Evolutionary conservation across 192 early-diverging fungal species (phyloP).

Genomic region (Mortierella antarctica): DNA sequence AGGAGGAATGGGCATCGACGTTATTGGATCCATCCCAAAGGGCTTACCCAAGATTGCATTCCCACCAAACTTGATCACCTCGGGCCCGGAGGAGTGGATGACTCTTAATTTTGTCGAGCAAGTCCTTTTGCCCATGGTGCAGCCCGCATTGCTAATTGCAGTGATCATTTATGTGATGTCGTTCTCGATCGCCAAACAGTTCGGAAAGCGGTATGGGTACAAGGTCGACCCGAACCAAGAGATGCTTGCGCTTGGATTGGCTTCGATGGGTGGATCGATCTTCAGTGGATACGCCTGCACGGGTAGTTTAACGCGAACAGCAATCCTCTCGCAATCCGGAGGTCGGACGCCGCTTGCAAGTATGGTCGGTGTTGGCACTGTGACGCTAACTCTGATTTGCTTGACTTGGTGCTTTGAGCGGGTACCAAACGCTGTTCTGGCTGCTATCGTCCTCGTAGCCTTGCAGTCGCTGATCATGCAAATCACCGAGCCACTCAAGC

Average conservation of each 20-base stretch:
- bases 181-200: slow-evolving; percentile 52
- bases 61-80: slow-evolving; percentile 40
- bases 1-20: slow-evolving; percentile 39
- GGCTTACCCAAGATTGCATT: slow-evolving; percentile 40
- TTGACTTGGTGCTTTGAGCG: slow-evolving; percentile 86
- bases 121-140: slow-evolving; percentile 36
- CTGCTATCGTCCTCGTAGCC: slow-evolving; percentile 80
- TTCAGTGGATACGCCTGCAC: slow-evolving; percentile 55
- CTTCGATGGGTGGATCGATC: slow-evolving; percentile 45
- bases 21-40: slow-evolving; percentile 51
- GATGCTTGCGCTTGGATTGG: slow-evolving; percentile 52
- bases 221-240: slow-evolving; percentile 53
- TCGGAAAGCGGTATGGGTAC: slow-evolving; percentile 50
- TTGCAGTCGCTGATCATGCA: slow-evolving; percentile 48
- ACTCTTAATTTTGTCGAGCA: slow-evolving; percentile 21
- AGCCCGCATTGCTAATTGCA: slow-evolving; percentile 49
- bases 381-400: slow-evolving; percentile 78
- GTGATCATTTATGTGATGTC: slow-evolving; percentile 54
- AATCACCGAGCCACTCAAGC: slow-evolving; percentile 37
- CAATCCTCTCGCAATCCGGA: slow-evolving; percentile 87
- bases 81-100: slow-evolving; percentile 40
- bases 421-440: slow-evolving; percentile 80
- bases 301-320: slow-evolving; percentile 66
- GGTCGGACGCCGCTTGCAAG: slow-evolving; percentile 82
- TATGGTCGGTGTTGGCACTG: slow-evolving; percentile 78